A percentile compares a stretch with the other conserved stretches of the same genome.
Conservation (phyloP, 345 rosid species). For the Populus euphratica region DNA sequence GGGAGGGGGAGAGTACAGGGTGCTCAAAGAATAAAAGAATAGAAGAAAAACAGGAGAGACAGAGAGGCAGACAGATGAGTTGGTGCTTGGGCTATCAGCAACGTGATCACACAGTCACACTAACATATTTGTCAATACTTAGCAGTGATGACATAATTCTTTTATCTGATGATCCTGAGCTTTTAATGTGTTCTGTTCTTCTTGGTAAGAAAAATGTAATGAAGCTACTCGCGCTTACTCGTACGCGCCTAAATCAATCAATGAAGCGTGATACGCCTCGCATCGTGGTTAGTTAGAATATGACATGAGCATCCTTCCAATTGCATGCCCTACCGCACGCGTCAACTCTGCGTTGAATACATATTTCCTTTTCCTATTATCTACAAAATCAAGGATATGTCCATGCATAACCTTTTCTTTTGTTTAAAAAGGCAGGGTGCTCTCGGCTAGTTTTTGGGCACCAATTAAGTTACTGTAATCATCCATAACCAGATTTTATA, state of each 20-base stretch:
- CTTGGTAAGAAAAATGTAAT: background rate
- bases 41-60: constrained; percentile 31
- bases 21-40: constrained; percentile 25
- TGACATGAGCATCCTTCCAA: background rate
- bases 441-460: no score
- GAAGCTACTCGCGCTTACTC: background rate
- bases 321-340: background rate
- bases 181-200: background rate
- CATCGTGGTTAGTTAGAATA: background rate
- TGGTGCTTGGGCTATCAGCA: constrained; percentile 25
- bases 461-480: no score
- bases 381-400: background rate
- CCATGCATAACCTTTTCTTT: background rate
- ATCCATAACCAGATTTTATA: no score
- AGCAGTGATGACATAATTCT: no score
- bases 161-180: background rate
- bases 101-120: constrained; percentile 43
- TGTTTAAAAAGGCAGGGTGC: no score
- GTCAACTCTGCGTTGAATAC: background rate
- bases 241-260: background rate
- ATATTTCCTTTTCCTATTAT: background rate
- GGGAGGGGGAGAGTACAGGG: constrained; percentile 9
- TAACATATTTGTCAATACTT: background rate
- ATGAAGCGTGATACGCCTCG: background rate
- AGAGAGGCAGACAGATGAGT: constrained; percentile 59